These are phyloP conservation scores for Phialophora tarda DNA, from an alignment of 2,329 filamentous ascomycete species.

Conservation along the genomic window DNA sequence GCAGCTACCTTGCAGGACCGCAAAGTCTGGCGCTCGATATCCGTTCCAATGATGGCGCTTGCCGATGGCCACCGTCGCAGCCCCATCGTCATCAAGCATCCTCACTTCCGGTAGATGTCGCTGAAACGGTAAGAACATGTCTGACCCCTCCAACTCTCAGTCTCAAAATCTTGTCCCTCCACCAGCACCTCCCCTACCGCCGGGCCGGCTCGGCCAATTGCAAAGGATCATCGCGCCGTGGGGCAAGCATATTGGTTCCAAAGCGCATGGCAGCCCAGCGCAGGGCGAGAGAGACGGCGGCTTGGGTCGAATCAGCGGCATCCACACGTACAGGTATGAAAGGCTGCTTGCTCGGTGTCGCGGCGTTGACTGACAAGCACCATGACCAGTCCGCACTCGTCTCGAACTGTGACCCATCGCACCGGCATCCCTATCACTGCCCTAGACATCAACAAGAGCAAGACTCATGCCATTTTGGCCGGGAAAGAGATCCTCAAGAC, in stretches of 20 bases:
- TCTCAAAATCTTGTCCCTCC: conserved; percentile 34
- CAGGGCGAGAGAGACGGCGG: conserved; percentile 33
- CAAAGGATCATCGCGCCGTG: conserved; percentile 40
- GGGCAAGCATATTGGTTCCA: conserved; percentile 33
- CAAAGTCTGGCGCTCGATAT: conserved; percentile 11
- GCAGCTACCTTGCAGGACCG: conserved; percentile 26
- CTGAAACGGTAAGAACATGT: conserved; percentile 22
- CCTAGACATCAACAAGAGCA: conserved; percentile 66
- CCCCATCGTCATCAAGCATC: conserved; percentile 22
- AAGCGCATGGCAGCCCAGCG: conserved; percentile 32
- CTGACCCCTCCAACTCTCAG: conserved; percentile 23
- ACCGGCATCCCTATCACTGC: conserved; percentile 69
- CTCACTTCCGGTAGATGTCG: conserved; percentile 19
- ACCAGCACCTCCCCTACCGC: conserved; percentile 43
- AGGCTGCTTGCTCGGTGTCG: conserved; percentile 45
- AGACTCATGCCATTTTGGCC: conserved; percentile 68
- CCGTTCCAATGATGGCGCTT: conserved; percentile 28
- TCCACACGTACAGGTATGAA: conserved; percentile 34
- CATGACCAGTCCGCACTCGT: conserved; percentile 23
- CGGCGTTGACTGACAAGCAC: conserved; percentile 46
- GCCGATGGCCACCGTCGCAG: conserved; percentile 26
- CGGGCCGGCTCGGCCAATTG: conserved; percentile 38
- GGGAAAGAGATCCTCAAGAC: conserved; percentile 71
- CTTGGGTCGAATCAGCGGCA: conserved; percentile 31
- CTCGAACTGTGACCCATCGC: conserved; percentile 63